phyloP scores from a whole-genome alignment of 2,329 filamentous ascomycete genomes.

The Neofusicoccum umdonicola region DNA sequence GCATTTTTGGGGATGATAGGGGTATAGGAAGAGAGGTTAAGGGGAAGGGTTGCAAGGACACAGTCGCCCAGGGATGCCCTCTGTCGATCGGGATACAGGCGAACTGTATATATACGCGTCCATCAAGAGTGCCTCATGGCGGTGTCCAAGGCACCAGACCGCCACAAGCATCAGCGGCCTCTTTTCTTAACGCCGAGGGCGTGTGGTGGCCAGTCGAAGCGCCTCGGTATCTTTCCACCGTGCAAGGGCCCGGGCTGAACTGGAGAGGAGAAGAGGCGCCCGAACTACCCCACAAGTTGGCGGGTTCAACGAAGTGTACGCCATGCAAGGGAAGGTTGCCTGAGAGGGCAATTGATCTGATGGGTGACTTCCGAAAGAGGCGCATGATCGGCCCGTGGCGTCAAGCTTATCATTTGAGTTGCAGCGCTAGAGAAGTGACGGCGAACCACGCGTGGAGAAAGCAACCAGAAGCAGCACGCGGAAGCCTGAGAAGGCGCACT shows the following conservation, averaged over 20 bases:
- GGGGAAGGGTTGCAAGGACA: background rate
- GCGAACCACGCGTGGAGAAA: background rate
- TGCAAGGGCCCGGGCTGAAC: background rate
- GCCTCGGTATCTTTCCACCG: background rate
- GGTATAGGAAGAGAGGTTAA: no score
- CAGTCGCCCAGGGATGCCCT: background rate
- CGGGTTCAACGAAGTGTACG: background rate
- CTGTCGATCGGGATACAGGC: background rate
- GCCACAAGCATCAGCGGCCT: background rate
- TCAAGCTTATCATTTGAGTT: background rate
- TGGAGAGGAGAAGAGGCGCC: background rate
- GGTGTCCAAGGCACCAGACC: no score
- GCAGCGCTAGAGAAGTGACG: background rate
- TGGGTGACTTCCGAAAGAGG: background rate
- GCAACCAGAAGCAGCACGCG: background rate
- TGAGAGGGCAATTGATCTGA: background rate
- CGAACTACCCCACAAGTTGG: background rate
- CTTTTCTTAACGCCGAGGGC: background rate
- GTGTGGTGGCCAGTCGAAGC: background rate
- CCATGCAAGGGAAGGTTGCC: background rate
- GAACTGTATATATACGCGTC: background rate
- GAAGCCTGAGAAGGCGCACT: background rate
- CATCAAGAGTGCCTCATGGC: background rate
- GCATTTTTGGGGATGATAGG: background rate
- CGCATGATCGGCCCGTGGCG: background rate